These are phyloP conservation scores for Saturnispora besseyi DNA, from an alignment of 805 yeast genomes.

Conservation along the genomic window DNA sequence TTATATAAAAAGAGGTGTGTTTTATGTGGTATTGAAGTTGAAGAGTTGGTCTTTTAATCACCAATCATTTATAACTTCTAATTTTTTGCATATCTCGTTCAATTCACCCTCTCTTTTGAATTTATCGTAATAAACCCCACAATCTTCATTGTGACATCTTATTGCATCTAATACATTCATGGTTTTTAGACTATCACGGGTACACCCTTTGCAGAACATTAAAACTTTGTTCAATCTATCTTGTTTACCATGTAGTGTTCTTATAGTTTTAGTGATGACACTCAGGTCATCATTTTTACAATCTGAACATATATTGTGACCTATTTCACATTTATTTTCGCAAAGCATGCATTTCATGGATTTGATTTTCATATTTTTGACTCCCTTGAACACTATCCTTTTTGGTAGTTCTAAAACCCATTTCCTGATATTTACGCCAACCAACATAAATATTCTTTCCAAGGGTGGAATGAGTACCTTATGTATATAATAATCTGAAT, in stretches of 20 bases:
- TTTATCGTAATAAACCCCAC: slow-evolving; percentile 51
- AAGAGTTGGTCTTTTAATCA: slow-evolving; percentile 43
- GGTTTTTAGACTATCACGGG: slow-evolving; percentile 27
- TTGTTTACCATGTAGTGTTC: slow-evolving; percentile 23
- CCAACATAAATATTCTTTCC: slow-evolving; percentile 68
- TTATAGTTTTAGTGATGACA: slow-evolving; percentile 27
- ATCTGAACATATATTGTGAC: slow-evolving; percentile 24
- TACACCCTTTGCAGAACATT: slow-evolving; percentile 26
- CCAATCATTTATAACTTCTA: slow-evolving; percentile 19
- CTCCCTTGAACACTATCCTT: slow-evolving; percentile 10
- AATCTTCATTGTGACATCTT: slow-evolving; percentile 57
- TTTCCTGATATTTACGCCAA: slow-evolving; percentile 68
- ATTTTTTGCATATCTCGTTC: slow-evolving; percentile 4
- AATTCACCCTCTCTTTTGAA: slow-evolving; percentile 32
- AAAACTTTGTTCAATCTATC: slow-evolving; percentile 21
- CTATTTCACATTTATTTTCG: slow-evolving; percentile 9
- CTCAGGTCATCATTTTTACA: slow-evolving; percentile 31
- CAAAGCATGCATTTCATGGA: slow-evolving; percentile 26
- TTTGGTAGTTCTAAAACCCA: slow-evolving; percentile 74
- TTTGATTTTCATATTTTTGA: slow-evolving; percentile 17
- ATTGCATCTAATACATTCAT: slow-evolving; percentile 14
- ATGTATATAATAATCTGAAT: slow-evolving; percentile 76
- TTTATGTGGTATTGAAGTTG: slow-evolving; percentile 77
- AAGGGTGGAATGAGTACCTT: slow-evolving; percentile 85
- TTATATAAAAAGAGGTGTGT: slow-evolving; percentile 54